Evolutionary conservation across 129 eudicot genomes (phyloP), one percentile per base, ranked within the genome.

Genomic region (Heracleum sosnowskyi): DNA sequence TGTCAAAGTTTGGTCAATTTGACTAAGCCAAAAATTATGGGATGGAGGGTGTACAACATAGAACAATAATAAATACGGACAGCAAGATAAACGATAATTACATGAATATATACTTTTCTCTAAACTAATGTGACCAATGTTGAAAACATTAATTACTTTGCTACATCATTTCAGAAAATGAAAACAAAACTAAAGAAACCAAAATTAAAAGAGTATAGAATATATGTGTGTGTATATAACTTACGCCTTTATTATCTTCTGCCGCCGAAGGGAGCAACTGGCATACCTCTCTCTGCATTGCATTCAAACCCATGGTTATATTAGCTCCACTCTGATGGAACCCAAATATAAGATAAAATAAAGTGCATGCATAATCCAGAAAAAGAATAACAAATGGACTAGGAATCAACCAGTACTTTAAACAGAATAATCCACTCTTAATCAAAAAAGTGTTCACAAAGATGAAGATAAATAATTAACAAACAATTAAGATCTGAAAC

Each of bases 191-290:
- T 70, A 70, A 31, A 70, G 75, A 70, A 70, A 37, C 75, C 7
- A 29, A 29, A 36, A 77, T 40, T 42, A 72, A 22, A 76, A 44
- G 37, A 79, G 47, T 20, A 9, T 37, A 76, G 42, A 31, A 15
- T 17, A 31, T 13, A 57, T 20, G 5, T 20, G 22, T 20, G 5
- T 20, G 22, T 20, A 46, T 26, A 62, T 78, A 60, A 82, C 93
- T 92, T 92, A 96, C 99, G 69, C 99, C 99, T 88, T 92, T 96
- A 37, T 90, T 89, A 81, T 96, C 99, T 36, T 80, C 86, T 72
- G 85, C 86, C 41, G 97, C 84, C 68, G 89, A 82, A 24, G 99
- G 99, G 29, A 90, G 85, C 91, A 96, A 84, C 90, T 86, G 88
- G 69, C 99, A 96, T 45, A 96, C 89, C 78, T 96, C 99, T 83